Evolutionary conservation across 2,329 filamentous ascomycete species (phyloP), one percentile per base, ranked within the genome.

Genomic region (Xylaria sp.): DNA sequence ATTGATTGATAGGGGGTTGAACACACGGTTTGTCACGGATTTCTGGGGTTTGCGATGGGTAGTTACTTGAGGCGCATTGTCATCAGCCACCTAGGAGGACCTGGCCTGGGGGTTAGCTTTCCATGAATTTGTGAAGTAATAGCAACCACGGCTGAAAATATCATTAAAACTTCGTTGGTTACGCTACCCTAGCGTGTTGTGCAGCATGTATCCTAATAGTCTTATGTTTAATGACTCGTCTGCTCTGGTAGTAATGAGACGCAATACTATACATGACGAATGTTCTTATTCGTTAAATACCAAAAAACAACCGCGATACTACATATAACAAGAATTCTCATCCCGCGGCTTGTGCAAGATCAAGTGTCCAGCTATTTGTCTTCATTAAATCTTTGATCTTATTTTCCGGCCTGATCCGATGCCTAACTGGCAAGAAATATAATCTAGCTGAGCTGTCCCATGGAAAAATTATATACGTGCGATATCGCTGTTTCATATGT

Each of bases 111-210:
- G 28, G 33, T 43, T 61, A 67, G 59, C 14, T 61, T 68, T 65
- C 59, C 47, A 64, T 67, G 60, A 49, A 66, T 53, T 58, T 65
- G 69, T 66, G 68, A 70, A 63, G 63, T 66, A 68, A 70, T 64
- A 66, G 60, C 64, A 69, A 69, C 60, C 51, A 61, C 57, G 67
- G 60, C 37, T 55, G 43, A 47, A 28, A 65, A 65, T 65, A 67
- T 59, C 56, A 31, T 52, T 60, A 47, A 56, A 59, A 28, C 43
- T 37, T 50, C 53, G 50, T 46, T 25, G 35, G 33, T 31, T 31
- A 25, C 17, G 42, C 35, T 35, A n/a, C n/a, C 8, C 21, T 14
- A 11, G 38, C n/a, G 46, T 45, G 43, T n/a, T 43, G 9, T 45
- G 17, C 9, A 15, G 17, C 45, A n/a, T 57, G 6, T 51, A 25